phyloP scores from a whole-genome alignment of 768 basidiomycete species.

The Lactarius evosmus region DNA sequence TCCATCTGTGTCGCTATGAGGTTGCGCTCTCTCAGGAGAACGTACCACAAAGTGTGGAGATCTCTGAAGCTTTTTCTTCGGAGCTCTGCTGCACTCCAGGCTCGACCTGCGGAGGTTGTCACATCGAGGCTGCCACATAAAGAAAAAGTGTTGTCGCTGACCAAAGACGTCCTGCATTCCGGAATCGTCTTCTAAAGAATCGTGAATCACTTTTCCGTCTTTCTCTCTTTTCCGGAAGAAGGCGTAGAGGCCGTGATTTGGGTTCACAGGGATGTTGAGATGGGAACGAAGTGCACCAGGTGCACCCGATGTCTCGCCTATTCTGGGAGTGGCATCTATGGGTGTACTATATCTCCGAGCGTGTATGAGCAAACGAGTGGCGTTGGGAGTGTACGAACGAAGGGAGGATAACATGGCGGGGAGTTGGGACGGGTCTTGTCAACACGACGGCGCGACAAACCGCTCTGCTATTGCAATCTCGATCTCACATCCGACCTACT shows the following conservation, averaged over 20 bases:
- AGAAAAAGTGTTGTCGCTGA: constrained; percentile 34
- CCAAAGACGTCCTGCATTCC: constrained; percentile 37
- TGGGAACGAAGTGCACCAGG: constrained; percentile 42
- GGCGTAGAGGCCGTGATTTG: constrained; percentile 71
- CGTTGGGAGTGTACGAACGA: constrained; percentile 9
- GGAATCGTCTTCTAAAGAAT: constrained; percentile 42
- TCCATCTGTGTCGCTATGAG: constrained; percentile 83
- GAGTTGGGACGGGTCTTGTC: background rate
- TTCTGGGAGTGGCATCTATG: constrained; percentile 5
- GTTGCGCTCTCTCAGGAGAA: constrained; percentile 85
- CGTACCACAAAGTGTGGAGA: constrained; percentile 93
- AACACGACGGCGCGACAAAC: background rate
- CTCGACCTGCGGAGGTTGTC: constrained; percentile 55
- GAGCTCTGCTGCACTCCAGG: constrained; percentile 85
- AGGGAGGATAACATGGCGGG: constrained; percentile 20
- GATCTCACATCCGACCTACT: background rate
- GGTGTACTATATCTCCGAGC: constrained; percentile 22
- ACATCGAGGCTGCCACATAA: constrained; percentile 9
- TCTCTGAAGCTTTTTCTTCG: constrained; percentile 90
- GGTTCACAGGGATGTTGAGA: constrained; percentile 43
- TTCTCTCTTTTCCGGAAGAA: constrained; percentile 65
- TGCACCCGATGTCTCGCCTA: constrained; percentile 6
- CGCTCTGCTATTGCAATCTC: background rate
- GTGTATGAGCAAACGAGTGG: constrained; percentile 2
- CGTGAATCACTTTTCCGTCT: constrained; percentile 51